A percentile compares a stretch with the other conserved stretches of the same genome.
phyloP scores from a whole-genome alignment of 768 basidiomycete species.

The Boletus tylopilopsis region DNA sequence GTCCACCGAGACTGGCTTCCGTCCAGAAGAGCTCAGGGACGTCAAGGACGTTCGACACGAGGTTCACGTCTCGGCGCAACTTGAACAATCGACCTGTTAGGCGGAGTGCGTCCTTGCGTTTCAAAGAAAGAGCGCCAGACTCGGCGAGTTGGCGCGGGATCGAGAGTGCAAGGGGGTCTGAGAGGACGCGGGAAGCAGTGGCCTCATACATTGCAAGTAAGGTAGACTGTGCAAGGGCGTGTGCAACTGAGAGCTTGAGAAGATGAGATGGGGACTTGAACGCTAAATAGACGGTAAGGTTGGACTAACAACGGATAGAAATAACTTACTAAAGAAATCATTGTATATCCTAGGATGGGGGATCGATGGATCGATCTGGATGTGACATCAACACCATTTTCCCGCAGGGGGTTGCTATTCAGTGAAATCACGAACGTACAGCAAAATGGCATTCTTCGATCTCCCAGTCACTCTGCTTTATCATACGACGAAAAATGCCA shows the following conservation, averaged over 20 bases:
- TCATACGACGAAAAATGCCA: conserved; percentile 58
- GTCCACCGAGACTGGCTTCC: conserved; percentile 81
- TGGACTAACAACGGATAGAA: not conserved
- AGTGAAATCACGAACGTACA: conserved; percentile 35
- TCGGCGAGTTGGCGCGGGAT: conserved; percentile 82
- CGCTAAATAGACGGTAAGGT: conserved; percentile 41
- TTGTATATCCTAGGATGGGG: conserved; percentile 91
- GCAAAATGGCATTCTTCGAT: conserved; percentile 90
- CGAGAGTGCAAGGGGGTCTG: conserved; percentile 68
- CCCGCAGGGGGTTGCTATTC: not conserved
- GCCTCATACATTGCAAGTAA: conserved; percentile 87
- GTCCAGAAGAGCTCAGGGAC: conserved; percentile 95
- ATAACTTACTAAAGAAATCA: conserved; percentile 84
- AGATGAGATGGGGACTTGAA: conserved; percentile 90
- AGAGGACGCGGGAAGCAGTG: conserved; percentile 72
- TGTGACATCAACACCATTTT: not conserved
- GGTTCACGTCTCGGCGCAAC: conserved; percentile 82
- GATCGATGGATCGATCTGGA: conserved; percentile 78
- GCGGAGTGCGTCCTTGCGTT: conserved; percentile 78
- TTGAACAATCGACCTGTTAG: conserved; percentile 86
- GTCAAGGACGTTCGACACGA: conserved; percentile 91
- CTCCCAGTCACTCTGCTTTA: conserved; percentile 78
- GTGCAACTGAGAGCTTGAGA: conserved; percentile 88
- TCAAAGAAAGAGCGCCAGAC: conserved; percentile 71
- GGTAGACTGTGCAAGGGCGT: conserved; percentile 92